These are phyloP conservation scores for Vitis amurensis DNA, from an alignment of 164 flowering plant species.

Conservation along the genomic window DNA sequence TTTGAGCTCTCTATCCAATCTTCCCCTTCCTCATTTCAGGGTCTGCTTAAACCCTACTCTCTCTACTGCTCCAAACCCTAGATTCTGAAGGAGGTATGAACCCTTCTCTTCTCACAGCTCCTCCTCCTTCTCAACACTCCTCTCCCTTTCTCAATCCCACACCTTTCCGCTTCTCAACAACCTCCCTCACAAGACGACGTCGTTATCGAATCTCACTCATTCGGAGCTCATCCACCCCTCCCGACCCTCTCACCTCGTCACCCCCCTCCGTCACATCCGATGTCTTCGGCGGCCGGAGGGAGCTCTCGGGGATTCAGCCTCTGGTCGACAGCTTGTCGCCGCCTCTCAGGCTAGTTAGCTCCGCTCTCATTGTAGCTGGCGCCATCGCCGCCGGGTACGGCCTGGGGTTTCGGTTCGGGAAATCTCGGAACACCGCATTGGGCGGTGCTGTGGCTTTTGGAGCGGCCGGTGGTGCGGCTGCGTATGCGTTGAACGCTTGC, in stretches of 20 bases:
- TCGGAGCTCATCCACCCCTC: constrained; percentile 29
- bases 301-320: constrained; percentile 61
- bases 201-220: constrained; percentile 19
- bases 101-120: constrained; percentile 28
- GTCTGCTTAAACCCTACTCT: not conserved
- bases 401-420: constrained; percentile 56
- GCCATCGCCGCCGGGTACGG: constrained; percentile 79
- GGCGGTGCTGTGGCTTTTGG: constrained; percentile 80
- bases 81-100: constrained; percentile 36
- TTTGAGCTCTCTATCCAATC: not conserved
- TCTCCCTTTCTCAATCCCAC: constrained; percentile 25
- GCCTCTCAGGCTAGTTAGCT: constrained; percentile 55
- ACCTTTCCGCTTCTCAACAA: constrained; percentile 23
- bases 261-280: constrained; percentile 11
- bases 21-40: not conserved
- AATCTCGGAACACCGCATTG: constrained; percentile 40
- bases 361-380: constrained; percentile 63
- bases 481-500: constrained; percentile 61
- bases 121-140: constrained; percentile 24
- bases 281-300: constrained; percentile 61
- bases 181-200: constrained; percentile 18
- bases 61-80: not conserved
- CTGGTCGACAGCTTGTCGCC: constrained; percentile 62
- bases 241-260: constrained; percentile 13
- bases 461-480: constrained; percentile 77